Percentiles rank a stretch among this genome's conserved stretches.
These are phyloP conservation scores for Clonostachys rhizophaga DNA, from an alignment of 2,329 filamentous ascomycete species.

Conservation along the genomic window DNA sequence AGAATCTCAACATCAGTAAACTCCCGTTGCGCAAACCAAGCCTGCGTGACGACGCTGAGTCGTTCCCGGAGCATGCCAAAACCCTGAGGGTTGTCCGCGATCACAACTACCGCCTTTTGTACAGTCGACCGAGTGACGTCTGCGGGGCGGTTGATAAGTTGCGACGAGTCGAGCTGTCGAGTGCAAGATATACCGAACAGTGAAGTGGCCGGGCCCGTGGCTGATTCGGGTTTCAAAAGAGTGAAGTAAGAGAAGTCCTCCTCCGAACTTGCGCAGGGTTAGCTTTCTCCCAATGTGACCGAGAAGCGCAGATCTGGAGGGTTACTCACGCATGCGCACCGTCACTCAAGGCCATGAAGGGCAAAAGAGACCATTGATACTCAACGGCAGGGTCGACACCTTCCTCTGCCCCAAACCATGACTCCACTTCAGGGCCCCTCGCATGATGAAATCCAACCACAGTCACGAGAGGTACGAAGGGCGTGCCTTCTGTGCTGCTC, in stretches of 20 bases:
- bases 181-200: constrained; percentile 97
- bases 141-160: constrained; percentile 71
- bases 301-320: not conserved
- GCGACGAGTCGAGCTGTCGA: constrained; percentile 77
- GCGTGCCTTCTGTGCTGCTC: not conserved
- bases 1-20: constrained; percentile 91
- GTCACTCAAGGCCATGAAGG: constrained; percentile 96
- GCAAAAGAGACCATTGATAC: constrained; percentile 86
- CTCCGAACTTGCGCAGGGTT: constrained; percentile 52
- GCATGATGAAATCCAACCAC: constrained; percentile 85
- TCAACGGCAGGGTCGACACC: constrained; percentile 73
- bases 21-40: constrained; percentile 94
- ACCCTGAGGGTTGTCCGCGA: constrained; percentile 83
- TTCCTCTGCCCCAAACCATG: constrained; percentile 76
- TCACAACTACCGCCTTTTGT: constrained; percentile 95
- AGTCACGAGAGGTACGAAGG: constrained; percentile 65
- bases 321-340: constrained; percentile 81
- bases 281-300: constrained; percentile 6
- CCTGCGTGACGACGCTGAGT: constrained; percentile 82
- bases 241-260: constrained; percentile 99
- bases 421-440: constrained; percentile 86
- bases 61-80: constrained; percentile 91
- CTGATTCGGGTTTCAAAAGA: constrained; percentile 61
- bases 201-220: constrained; percentile 60
- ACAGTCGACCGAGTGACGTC: constrained; percentile 97